Evolutionary conservation across 176 grass and related monocot species (phyloP).

Genomic region (Otatea glauca): DNA sequence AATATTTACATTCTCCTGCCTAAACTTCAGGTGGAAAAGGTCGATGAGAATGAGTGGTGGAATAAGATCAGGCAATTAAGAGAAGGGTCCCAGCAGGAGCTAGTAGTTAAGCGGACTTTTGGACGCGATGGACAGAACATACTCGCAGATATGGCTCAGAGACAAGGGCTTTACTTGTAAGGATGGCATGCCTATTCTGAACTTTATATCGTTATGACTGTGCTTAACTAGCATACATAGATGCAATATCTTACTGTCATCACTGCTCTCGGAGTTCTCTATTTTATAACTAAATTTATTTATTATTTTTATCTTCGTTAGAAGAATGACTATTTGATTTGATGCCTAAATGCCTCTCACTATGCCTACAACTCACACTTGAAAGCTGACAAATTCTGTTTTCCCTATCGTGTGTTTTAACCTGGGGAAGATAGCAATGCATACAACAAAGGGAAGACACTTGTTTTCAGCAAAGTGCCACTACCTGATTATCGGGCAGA

Average conservation of each 20-base stretch:
- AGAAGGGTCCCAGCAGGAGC: conserved; percentile 78
- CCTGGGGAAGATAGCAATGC: conserved; percentile 77
- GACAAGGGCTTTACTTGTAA: conserved; percentile 91
- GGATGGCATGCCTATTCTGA: conserved; percentile 35
- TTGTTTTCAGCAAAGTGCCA: conserved; percentile 96
- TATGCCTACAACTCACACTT: conserved; percentile 17
- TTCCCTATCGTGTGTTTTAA: conserved; percentile 47
- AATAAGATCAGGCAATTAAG: conserved; percentile 74
- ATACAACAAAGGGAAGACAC: conserved; percentile 86
- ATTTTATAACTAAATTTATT: conserved; percentile 4
- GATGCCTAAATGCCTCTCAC: neutral
- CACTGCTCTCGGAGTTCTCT: conserved; percentile 7
- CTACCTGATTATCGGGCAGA: conserved; percentile 95
- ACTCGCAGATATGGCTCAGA: conserved; percentile 81
- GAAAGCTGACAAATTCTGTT: conserved; percentile 45
- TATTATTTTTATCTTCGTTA: neutral
- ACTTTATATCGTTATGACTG: neutral
- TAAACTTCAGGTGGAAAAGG: conserved; percentile 76
- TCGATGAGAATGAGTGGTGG: conserved; percentile 91
- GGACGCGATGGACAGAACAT: conserved; percentile 87
- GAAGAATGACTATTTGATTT: conserved; percentile 1
- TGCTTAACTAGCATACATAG: conserved; percentile 27
- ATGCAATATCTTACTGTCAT: conserved; percentile 24
- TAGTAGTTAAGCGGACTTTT: conserved; percentile 84
- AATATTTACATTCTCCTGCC: neutral